Conservation (phyloP, 2,329 filamentous ascomycete genomes). For the Beauveria varroae region DNA sequence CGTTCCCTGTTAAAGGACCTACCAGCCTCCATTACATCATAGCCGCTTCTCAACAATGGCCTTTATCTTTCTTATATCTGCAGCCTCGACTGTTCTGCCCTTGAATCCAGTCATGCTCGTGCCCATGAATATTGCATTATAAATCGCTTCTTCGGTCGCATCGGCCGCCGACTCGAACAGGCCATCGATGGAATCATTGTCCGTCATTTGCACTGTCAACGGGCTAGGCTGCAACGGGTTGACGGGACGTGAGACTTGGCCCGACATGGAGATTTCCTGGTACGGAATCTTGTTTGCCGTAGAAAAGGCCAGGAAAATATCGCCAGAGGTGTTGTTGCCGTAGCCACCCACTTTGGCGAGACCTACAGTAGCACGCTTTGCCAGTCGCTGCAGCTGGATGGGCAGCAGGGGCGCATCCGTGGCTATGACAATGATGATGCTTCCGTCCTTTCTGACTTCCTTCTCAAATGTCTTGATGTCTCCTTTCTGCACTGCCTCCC, state of each 20-base stretch:
- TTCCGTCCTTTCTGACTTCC: constrained; percentile 26
- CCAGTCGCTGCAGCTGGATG: constrained; percentile 37
- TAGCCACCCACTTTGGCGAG: constrained; percentile 53
- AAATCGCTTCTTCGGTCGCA: constrained; percentile 57
- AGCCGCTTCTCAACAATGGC: constrained; percentile 35
- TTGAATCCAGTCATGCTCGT: constrained; percentile 49
- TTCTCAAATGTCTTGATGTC: constrained; percentile 11
- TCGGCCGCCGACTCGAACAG: constrained; percentile 56
- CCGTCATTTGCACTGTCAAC: constrained; percentile 27
- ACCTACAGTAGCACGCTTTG: constrained; percentile 54
- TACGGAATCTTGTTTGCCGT: constrained; percentile 44
- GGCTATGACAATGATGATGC: constrained; percentile 27
- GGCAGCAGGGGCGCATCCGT: constrained; percentile 26
- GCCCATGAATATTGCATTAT: constrained; percentile 56
- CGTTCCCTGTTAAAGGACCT: no score
- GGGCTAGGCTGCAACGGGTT: constrained; percentile 33
- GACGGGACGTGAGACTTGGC: constrained; percentile 31
- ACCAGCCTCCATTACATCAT: not conserved
- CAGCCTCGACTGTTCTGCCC: constrained; percentile 40
- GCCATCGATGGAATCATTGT: constrained; percentile 53
- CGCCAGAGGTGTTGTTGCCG: constrained; percentile 54
- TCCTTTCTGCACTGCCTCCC: constrained; percentile 14
- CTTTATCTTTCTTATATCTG: constrained; percentile 39
- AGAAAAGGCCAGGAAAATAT: constrained; percentile 61
- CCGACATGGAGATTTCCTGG: constrained; percentile 24